phyloP scores from a whole-genome alignment of 768 basidiomycete species.

The Pulveroboletus sp. region DNA sequence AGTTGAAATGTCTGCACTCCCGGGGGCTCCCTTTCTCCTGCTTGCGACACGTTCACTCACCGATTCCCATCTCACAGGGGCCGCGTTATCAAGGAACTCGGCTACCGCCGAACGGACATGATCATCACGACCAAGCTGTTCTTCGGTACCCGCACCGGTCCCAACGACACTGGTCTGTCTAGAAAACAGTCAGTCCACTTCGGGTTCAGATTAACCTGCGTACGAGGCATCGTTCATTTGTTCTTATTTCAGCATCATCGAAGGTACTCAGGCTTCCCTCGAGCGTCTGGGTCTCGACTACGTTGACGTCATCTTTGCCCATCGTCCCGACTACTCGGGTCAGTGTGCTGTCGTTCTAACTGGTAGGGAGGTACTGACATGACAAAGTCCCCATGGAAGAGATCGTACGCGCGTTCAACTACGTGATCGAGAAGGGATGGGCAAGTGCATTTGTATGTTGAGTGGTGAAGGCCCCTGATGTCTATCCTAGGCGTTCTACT shows the following conservation, averaged over 20 bases:
- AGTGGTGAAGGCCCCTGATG: background rate
- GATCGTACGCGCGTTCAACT: slow-evolving; percentile 55
- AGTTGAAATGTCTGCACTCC: slow-evolving; percentile 40
- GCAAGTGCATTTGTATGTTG: slow-evolving; percentile 14
- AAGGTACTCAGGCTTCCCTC: slow-evolving; percentile 48
- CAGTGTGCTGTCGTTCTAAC: slow-evolving; percentile 1
- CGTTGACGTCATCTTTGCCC: slow-evolving; percentile 47
- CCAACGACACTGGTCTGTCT: slow-evolving; percentile 37
- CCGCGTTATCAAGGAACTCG: slow-evolving; percentile 50
- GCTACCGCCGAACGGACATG: slow-evolving; percentile 44
- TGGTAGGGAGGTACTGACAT: background rate
- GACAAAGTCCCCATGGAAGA: slow-evolving; percentile 44
- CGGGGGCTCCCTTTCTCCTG: background rate
- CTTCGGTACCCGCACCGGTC: slow-evolving; percentile 48
- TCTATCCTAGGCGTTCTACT: slow-evolving; percentile 34
- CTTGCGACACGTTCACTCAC: background rate
- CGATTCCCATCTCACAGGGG: slow-evolving; percentile 30
- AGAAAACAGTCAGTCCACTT: slow-evolving; percentile 25
- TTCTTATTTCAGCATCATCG: slow-evolving; percentile 40
- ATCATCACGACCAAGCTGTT: slow-evolving; percentile 56
- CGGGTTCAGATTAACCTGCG: background rate
- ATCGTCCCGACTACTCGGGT: slow-evolving; percentile 42
- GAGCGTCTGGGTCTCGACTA: slow-evolving; percentile 51
- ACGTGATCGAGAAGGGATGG: slow-evolving; percentile 47
- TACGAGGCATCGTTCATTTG: background rate